Conservation (phyloP, 2,329 filamentous ascomycete species). For the Dothideomycetidae sp. region DNA sequence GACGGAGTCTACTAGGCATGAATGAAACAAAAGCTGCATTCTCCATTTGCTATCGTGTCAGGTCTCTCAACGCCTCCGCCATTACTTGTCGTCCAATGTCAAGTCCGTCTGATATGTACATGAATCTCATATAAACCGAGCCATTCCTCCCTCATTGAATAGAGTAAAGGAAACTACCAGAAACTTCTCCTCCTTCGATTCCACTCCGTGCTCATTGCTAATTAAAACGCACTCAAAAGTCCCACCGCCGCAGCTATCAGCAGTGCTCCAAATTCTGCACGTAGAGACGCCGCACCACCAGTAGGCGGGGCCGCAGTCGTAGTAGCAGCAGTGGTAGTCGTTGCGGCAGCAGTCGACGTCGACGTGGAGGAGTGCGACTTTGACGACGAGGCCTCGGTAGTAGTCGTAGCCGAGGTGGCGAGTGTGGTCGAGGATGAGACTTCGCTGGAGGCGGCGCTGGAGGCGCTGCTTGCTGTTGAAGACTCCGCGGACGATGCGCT, state of each 20-base stretch:
- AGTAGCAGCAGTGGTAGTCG: conserved; percentile 3
- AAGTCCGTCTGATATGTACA: too few relatives aligned
- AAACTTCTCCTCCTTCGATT: too few relatives aligned
- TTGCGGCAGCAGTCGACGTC: not conserved
- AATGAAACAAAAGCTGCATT: not conserved
- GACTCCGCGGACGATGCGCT: conserved; percentile 1
- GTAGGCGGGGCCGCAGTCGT: conserved; percentile 10
- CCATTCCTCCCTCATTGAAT: too few relatives aligned
- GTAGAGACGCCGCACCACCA: conserved; percentile 3
- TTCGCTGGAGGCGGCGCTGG: not conserved
- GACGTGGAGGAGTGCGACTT: too few relatives aligned
- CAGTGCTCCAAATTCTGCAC: not conserved
- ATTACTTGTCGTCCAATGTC: too few relatives aligned
- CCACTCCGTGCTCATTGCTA: too few relatives aligned
- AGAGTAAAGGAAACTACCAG: too few relatives aligned
- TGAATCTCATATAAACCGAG: too few relatives aligned
- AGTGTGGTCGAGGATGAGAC: not conserved
- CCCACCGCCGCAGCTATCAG: conserved; percentile 2
- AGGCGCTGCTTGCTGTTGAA: not conserved
- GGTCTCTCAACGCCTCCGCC: too few relatives aligned
- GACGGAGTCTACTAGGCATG: not conserved
- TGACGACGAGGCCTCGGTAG: too few relatives aligned
- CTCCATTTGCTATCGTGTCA: not conserved
- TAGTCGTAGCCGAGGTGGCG: not conserved
- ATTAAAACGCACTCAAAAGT: too few relatives aligned